These are phyloP conservation scores for Peniophora sp. DNA, from an alignment of 1,284 basidiomycete species.

Conservation along the genomic window DNA sequence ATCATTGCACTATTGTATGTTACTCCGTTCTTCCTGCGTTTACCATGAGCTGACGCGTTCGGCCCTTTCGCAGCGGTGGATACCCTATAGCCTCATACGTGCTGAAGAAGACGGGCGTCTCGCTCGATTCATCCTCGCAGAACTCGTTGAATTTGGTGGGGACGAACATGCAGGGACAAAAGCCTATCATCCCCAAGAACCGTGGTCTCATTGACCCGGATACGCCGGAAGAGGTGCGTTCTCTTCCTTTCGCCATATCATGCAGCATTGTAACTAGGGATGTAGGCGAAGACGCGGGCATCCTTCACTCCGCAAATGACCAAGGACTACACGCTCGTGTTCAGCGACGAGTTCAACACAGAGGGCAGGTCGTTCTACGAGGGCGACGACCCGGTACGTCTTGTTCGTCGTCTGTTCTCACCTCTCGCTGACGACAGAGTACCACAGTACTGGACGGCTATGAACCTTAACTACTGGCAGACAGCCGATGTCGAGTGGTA, in stretches of 20 bases:
- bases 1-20: conserved; percentile 19
- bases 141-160: background rate
- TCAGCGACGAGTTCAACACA: conserved; percentile 85
- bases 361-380: conserved; percentile 78
- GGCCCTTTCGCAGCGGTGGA: conserved; percentile 25
- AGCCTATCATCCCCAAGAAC: conserved; percentile 20
- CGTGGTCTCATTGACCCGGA: conserved; percentile 68
- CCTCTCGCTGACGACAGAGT: background rate
- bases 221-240: conserved; percentile 29
- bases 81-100: conserved; percentile 33
- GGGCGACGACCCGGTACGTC: conserved; percentile 30
- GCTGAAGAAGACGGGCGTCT: no score
- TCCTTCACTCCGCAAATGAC: conserved; percentile 18
- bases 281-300: conserved; percentile 30
- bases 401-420: background rate
- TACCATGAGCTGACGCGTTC: background rate
- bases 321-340: conserved; percentile 57
- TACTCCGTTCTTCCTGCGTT: background rate
- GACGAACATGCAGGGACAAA: background rate
- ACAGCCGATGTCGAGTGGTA: conserved; percentile 54
- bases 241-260: no score
- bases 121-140: no score
- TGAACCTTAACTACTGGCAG: conserved; percentile 17
- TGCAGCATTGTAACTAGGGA: no score
- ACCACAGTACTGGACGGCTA: conserved; percentile 42